Base-by-base conservation (phyloP, 1,284 basidiomycete genomes). In the Ganoderma sp. region DNA sequence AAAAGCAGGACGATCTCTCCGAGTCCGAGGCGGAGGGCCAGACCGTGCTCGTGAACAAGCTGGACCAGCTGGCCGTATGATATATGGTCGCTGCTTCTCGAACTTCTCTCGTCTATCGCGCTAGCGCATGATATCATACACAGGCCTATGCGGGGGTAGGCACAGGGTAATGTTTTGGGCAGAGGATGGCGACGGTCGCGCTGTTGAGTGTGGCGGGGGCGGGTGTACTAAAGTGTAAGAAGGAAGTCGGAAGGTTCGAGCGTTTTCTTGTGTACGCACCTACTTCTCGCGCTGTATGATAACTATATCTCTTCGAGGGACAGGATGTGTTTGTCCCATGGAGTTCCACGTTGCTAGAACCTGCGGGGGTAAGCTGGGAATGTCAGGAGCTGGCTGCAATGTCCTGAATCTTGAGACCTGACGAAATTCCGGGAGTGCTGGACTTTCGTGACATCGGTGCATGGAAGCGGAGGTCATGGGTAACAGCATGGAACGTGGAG, bases 1-100 rank as follows among this genome's bases (percentile, higher is more conserved):
- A 78, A 72, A 76, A 75, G 64, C 65, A 73, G 6, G 77, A 78
- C 72, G 78, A 79, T 56, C 75, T 76, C 15, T 75, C 79, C 37
- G 69, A 76, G 32, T 57, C 71, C 41, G 74, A 76, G 62, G 41
- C 68, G 7, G 64, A 67, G 43, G 68, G 69, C 43, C 67, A 69
- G 25, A 58, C 64, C 60, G 69, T 67, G 61, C 73, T 77, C 67
- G 71, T 68, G 43, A 69, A 68, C 41, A 69, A 70, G 67, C 50
- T 77, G 54, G 67, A 69, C 28, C 64, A 72, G 54, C 69, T 76
- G 45, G 68, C 72, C 45, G 68, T 73, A 63, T 73, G 57, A 57
- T 48, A 32, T 32, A 32, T 32, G 32, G 4, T 3, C 32, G 32
- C 32, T 32, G 32, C 32, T 32, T 32, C 32, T 32, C 5, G 32